These are phyloP conservation scores for Phylloporus arenicola DNA, from an alignment of 768 basidiomycete species.

Conservation along the genomic window DNA sequence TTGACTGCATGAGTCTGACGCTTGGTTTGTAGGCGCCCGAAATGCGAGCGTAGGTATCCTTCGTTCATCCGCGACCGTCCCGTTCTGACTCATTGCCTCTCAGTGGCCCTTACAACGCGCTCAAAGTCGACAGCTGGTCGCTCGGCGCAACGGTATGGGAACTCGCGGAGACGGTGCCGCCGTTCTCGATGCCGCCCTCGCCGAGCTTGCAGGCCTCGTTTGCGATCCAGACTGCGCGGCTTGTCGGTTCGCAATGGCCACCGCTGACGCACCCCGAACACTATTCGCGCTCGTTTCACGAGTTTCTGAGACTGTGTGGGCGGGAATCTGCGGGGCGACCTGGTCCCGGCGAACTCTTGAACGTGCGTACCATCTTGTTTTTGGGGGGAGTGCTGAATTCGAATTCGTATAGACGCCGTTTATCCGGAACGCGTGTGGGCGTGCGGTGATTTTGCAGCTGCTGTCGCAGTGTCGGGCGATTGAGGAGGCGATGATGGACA, in stretches of 20 bases:
- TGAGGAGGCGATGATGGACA: slow-evolving; percentile 40
- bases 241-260: slow-evolving; percentile 60
- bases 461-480: slow-evolving; percentile 63
- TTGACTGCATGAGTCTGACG: background rate
- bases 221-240: slow-evolving; percentile 36
- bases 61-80: background rate
- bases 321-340: slow-evolving; percentile 53
- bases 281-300: slow-evolving; percentile 65
- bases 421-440: slow-evolving; percentile 63
- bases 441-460: slow-evolving; percentile 60
- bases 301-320: slow-evolving; percentile 65
- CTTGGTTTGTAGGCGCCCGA: slow-evolving; percentile 52
- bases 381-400: slow-evolving; percentile 1
- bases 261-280: slow-evolving; percentile 51
- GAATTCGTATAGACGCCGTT: slow-evolving; percentile 46
- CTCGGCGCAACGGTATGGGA: slow-evolving; percentile 84
- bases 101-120: slow-evolving; percentile 65
- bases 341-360: slow-evolving; percentile 49
- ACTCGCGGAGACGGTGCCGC: slow-evolving; percentile 68
- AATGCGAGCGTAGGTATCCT: slow-evolving; percentile 53
- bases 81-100: slow-evolving; percentile 7
- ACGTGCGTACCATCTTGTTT: slow-evolving; percentile 38
- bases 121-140: slow-evolving; percentile 78
- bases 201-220: slow-evolving; percentile 17
- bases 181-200: slow-evolving; percentile 48